Percentiles rank a stretch among this genome's conserved stretches.
Conservation (phyloP, 208 protist species). For the Crithidia mellificae region DNA sequence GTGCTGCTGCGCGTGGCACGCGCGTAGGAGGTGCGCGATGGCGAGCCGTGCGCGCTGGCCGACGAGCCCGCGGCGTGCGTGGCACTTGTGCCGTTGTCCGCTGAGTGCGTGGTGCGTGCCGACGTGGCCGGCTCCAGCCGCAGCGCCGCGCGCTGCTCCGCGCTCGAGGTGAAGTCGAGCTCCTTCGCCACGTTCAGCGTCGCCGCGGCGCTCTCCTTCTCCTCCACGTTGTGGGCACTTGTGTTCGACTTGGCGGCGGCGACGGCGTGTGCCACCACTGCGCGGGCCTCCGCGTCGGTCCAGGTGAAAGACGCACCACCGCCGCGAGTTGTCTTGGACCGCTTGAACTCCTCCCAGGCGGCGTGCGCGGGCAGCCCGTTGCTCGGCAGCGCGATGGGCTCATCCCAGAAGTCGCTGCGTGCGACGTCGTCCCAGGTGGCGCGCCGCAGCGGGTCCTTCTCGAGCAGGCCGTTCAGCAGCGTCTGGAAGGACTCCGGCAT, state of each 20-base stretch:
- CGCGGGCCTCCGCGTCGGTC: constrained; percentile 34
- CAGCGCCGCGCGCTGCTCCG: constrained; percentile 17
- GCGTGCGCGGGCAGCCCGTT: constrained; percentile 54
- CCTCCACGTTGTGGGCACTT: constrained; percentile 32
- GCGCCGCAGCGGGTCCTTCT: constrained; percentile 82
- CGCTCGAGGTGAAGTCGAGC: constrained; percentile 60
- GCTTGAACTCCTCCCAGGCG: constrained; percentile 59
- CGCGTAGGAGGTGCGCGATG: constrained; percentile 6
- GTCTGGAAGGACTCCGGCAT: constrained; percentile 64
- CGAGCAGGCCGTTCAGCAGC: constrained; percentile 66
- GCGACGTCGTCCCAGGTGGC: constrained; percentile 80
- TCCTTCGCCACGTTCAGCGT: constrained; percentile 57
- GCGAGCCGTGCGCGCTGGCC: constrained; percentile 2
- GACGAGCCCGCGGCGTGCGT: neutral
- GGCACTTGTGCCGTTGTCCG: neutral
- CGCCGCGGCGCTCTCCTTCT: constrained; percentile 38
- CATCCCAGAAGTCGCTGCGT: constrained; percentile 83
- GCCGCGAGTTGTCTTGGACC: constrained; percentile 1
- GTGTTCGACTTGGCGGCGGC: constrained; percentile 40
- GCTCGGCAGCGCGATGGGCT: constrained; percentile 33
- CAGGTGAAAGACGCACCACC: constrained; percentile 21
- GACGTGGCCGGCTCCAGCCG: constrained; percentile 11
- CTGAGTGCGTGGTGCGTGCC: constrained; percentile 9
- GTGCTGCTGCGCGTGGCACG: neutral
- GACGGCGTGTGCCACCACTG: constrained; percentile 36